Percentiles rank a stretch among this genome's conserved stretches.
Conservation (phyloP, 2,329 filamentous ascomycete species). For the Orbilia quercus region DNA sequence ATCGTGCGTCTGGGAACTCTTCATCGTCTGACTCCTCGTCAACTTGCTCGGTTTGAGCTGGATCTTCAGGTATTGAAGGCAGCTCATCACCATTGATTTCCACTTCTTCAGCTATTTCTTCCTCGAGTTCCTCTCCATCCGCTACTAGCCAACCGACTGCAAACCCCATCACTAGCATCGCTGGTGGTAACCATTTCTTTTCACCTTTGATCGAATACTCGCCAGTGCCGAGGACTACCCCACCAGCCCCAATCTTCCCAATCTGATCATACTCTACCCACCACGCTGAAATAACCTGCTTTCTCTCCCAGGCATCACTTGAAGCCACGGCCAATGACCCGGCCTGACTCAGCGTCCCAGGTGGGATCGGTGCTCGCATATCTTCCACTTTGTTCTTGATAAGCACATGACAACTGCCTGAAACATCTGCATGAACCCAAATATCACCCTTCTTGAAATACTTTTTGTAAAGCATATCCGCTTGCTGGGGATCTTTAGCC, state of each 20-base stretch:
- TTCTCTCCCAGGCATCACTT: conserved; percentile 93
- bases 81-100: conserved; percentile 8
- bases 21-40: conserved; percentile 60
- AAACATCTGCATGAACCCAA: conserved; percentile 89
- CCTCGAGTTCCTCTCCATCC: conserved; percentile 20
- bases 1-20: conserved; percentile 64
- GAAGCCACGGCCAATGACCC: conserved; percentile 85
- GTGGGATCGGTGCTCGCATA: conserved; percentile 86
- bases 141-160: conserved; percentile 73
- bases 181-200: conserved; percentile 91
- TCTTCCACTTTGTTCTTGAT: conserved; percentile 86
- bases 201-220: conserved; percentile 83
- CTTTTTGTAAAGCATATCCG: conserved; percentile 87
- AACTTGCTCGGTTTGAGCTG: conserved; percentile 47
- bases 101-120: neutral
- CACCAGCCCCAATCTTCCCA: conserved; percentile 79
- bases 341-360: conserved; percentile 89
- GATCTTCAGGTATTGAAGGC: conserved; percentile 11
- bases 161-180: conserved; percentile 87
- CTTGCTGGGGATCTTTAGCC: conserved; percentile 88
- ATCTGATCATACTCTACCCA: conserved; percentile 94
- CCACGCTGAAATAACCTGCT: conserved; percentile 94
- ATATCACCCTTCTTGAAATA: conserved; percentile 89
- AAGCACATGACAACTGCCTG: conserved; percentile 84
- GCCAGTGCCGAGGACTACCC: conserved; percentile 84